Conservation (phyloP, 164 flowering plant species). For the Echeveria elegans region DNA sequence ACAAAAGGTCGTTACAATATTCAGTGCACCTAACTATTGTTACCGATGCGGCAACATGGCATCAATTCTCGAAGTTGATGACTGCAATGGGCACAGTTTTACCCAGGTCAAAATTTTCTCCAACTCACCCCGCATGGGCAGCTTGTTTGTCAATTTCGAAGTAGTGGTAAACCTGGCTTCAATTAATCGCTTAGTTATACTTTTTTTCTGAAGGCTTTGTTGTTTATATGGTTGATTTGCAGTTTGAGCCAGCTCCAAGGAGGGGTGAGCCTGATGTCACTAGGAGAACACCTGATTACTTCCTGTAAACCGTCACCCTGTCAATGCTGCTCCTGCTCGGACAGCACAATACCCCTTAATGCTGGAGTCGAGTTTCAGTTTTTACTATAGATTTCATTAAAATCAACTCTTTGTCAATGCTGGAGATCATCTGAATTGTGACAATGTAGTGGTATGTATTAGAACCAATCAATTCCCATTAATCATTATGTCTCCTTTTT, state of each 20-base stretch:
- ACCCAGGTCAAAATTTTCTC: slow-evolving; percentile 59
- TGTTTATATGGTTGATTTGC: slow-evolving; percentile 17
- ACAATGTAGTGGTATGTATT: background rate
- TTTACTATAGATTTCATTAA: background rate
- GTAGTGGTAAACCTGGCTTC: no score
- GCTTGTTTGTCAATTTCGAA: background rate
- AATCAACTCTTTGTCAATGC: background rate
- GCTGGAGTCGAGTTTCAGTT: background rate
- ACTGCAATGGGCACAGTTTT: slow-evolving; percentile 87
- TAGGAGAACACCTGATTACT: slow-evolving; percentile 93
- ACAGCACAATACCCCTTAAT: no score
- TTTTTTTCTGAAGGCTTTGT: background rate
- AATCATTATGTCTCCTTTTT: background rate
- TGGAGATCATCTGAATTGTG: background rate
- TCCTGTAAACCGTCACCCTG: slow-evolving; percentile 30
- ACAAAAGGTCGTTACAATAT: slow-evolving; percentile 95
- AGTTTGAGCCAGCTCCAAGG: slow-evolving; percentile 99
- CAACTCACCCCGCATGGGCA: slow-evolving; percentile 11
- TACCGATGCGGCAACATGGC: slow-evolving; percentile 99
- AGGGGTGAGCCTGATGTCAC: slow-evolving; percentile 98
- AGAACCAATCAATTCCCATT: background rate
- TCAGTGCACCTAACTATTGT: slow-evolving; percentile 97
- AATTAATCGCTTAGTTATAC: no score
- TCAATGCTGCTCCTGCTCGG: background rate
- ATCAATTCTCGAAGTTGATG: slow-evolving; percentile 92